phyloP scores from a whole-genome alignment of 805 yeast genomes.

The Hanseniaspora vineae region DNA sequence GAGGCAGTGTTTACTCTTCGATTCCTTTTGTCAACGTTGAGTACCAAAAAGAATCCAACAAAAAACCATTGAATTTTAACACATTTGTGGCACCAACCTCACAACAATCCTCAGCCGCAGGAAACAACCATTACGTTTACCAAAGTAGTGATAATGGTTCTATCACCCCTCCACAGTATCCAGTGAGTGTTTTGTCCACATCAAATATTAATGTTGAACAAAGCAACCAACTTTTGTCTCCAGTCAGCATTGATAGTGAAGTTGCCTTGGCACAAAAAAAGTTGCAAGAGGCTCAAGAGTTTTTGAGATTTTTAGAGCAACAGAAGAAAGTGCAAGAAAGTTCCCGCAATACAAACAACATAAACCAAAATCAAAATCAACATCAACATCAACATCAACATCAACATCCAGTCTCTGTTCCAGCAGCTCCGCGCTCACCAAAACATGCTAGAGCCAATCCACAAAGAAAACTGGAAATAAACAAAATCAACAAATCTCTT shows the following conservation, averaged over 20 bases:
- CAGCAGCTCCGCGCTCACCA: neutral
- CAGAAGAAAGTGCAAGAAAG: neutral
- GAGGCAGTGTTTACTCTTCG: neutral
- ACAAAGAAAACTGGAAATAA: neutral
- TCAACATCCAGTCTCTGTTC: too few relatives aligned
- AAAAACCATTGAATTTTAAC: too few relatives aligned
- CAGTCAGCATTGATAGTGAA: neutral
- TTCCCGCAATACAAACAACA: neutral
- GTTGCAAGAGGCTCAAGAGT: neutral
- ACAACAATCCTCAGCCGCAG: too few relatives aligned
- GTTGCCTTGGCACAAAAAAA: neutral
- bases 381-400: neutral
- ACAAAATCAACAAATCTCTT: constrained; percentile 42
- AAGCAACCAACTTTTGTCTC: neutral
- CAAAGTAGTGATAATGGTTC: too few relatives aligned
- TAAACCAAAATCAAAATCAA: neutral
- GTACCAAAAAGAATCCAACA: neutral
- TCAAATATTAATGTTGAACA: neutral
- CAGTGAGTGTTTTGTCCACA: too few relatives aligned
- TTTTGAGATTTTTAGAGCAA: neutral
- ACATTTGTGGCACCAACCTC: too few relatives aligned
- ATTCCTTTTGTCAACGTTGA: neutral
- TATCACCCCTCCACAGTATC: too few relatives aligned
- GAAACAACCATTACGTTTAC: too few relatives aligned
- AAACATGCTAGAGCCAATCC: neutral